phyloP scores from a whole-genome alignment of 2,329 filamentous ascomycete genomes.

The Lithohypha guttulata region DNA sequence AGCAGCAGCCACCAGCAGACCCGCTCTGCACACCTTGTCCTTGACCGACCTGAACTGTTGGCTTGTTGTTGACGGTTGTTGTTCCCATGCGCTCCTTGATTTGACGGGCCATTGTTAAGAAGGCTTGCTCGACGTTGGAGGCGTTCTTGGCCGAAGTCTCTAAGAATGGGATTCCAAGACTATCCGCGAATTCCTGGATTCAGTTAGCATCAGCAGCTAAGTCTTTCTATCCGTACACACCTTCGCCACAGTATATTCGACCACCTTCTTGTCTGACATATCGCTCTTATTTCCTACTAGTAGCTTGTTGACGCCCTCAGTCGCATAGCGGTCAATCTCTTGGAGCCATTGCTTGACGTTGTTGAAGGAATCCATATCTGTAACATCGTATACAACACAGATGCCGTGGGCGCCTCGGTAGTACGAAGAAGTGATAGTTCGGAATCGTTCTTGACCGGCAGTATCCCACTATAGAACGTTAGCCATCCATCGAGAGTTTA shows the following conservation, averaged over 20 bases:
- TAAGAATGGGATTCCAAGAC: slow-evolving; percentile 96
- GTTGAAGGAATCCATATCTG: slow-evolving; percentile 99
- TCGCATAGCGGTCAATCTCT: slow-evolving; percentile 98
- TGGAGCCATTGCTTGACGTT: slow-evolving; percentile 99
- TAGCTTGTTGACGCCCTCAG: slow-evolving; percentile 98
- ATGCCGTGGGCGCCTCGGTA: slow-evolving; percentile 98
- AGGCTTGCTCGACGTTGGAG: slow-evolving; percentile 98
- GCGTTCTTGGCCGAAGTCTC: slow-evolving; percentile 99
- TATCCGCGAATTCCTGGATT: slow-evolving; percentile 92
- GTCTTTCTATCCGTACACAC: too few species aligned
- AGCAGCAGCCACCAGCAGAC: slow-evolving; percentile 82
- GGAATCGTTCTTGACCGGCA: slow-evolving; percentile 97
- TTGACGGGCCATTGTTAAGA: slow-evolving; percentile 98
- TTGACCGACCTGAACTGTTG: slow-evolving; percentile 88
- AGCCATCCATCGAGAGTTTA: slow-evolving; percentile 11
- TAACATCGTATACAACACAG: slow-evolving; percentile 99
- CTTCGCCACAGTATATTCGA: slow-evolving; percentile 99
- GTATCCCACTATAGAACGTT: slow-evolving; percentile 73
- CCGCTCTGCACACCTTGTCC: slow-evolving; percentile 87
- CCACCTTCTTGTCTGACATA: slow-evolving; percentile 99
- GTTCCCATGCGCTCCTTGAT: slow-evolving; percentile 99
- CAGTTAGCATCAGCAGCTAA: slow-evolving; percentile 15
- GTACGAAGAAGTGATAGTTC: slow-evolving; percentile 98
- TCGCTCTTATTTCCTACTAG: slow-evolving; percentile 99
- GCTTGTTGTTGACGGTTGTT: slow-evolving; percentile 92